Percentiles rank a stretch among this genome's conserved stretches.
phyloP scores from a whole-genome alignment of 129 eudicot genomes.

The Flaveria brownii region DNA sequence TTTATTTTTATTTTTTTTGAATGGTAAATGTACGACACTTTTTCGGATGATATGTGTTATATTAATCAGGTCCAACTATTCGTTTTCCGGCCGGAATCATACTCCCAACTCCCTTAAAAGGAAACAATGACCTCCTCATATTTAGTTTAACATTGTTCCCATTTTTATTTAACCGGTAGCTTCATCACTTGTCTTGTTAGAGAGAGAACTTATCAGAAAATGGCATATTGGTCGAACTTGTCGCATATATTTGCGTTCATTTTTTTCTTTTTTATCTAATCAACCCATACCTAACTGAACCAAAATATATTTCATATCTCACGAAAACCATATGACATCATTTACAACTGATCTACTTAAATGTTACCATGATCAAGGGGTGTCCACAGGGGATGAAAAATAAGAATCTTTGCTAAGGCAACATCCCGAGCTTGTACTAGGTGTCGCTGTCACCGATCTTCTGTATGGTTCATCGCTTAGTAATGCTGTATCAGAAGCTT shows the following conservation, averaged over 20 bases:
- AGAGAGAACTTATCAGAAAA: neutral
- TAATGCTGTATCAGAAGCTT: conserved; percentile 37
- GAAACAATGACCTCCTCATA: no score
- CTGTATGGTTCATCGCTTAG: conserved; percentile 40
- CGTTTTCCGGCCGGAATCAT: no score
- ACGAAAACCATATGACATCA: conserved; percentile 21
- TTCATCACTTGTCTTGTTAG: neutral
- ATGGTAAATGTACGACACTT: no score
- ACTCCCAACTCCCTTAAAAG: no score
- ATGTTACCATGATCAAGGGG: conserved; percentile 47
- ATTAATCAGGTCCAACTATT: no score
- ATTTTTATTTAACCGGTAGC: neutral
- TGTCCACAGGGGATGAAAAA: conserved; percentile 39
- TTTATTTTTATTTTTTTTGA: no score
- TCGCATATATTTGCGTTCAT: neutral
- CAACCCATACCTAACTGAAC: neutral
- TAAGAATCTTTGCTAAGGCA: conserved; percentile 74
- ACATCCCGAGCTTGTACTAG: conserved; percentile 64
- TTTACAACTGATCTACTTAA: conserved; percentile 29
- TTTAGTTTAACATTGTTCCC: neutral
- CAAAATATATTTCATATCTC: neutral
- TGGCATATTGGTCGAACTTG: neutral
- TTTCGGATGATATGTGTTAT: no score
- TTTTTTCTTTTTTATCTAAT: neutral
- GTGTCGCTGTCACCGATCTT: conserved; percentile 51